Evolutionary conservation across 371 early-diverging fungal genomes (phyloP), one percentile per base, ranked within the genome.

Genomic region (Choanephora cucurbitarum): DNA sequence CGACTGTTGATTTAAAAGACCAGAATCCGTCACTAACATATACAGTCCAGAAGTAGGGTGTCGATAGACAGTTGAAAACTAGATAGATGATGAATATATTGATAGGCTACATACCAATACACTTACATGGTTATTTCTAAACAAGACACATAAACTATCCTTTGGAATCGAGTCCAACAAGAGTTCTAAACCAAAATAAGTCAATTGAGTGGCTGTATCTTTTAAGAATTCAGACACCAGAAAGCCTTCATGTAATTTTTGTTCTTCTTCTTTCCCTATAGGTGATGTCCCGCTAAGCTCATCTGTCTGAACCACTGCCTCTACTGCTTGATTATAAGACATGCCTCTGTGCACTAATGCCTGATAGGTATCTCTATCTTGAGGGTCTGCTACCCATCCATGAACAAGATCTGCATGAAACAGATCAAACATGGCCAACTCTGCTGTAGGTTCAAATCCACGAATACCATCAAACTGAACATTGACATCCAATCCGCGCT

Each of bases 51-150:
- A 73, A 59, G 73, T 57, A 0, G 80, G 69, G 53, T 87, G 87
- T 69, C 87, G 88, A 61, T 78, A 88, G 18, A 96, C 69, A 0
- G 94, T 93, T 3, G 85, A 87, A 55, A 96, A 96, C 86, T 87
- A 43, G 3, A 11, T n/a, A n/a, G n/a, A n/a, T n/a, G n/a, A n/a
- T n/a, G n/a, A n/a, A n/a, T n/a, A n/a, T n/a, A n/a, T n/a, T n/a
- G n/a, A n/a, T n/a, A n/a, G n/a, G n/a, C n/a, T n/a, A n/a, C n/a
- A n/a, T n/a, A n/a, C n/a, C n/a, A n/a, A n/a, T n/a, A n/a, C n/a
- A n/a, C 64, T 76, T 80, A 84, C 88, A 63, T 96, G 97, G 67
- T 96, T 96, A 69, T 95, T 95, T 42, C 97, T 77, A 80, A 96
- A 96, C 28, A 95, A 69, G 21, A 94, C 92, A 49, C 85, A 81